Evolutionary conservation across 208 protist genomes (phyloP), one percentile per base, ranked within the genome.

Genomic region (Acanthamoeba rhysodes): DNA sequence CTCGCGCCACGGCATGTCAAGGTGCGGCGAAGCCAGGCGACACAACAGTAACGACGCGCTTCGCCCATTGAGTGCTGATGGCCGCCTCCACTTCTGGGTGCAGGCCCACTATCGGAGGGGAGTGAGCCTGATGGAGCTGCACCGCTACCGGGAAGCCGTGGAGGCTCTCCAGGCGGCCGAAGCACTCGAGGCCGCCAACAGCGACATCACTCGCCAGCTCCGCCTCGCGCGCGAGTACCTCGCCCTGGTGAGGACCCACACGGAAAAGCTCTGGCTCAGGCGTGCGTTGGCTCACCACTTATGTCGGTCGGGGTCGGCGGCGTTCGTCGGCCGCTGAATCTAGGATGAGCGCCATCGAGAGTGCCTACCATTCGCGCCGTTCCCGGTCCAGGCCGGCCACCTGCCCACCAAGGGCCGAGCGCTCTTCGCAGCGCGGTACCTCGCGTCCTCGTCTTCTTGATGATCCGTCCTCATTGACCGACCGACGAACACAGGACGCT

Each of bases 31-130:
- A 82, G 22, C 62, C n/a, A 41, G 37, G 4, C 37, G 4, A 41
- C 37, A 22, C 14, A 76, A 57, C 53, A 18, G 53, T 20, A 1
- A 20, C 53, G 10, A 18, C 57, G 57, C 20, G n/a, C n/a, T n/a
- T 41, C 1, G 37, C 2, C 37, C 37, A 4, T 41, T 1, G 37
- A 41, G 37, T 82, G 27, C 20, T 82, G 10, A n/a, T 48, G n/a
- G 53, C 45, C 45, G 45, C 45, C 45, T 12, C 45, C 45, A 41
- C 37, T 41, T 41, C 0, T 5, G 20, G n/a, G 41, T 2, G 9
- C 80, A 88, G 80, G 80, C 80, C 6, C 80, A 88, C 80, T 88
- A 88, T n/a, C 45, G 80, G 4, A 66, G 50, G 14, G 80, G 80
- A 8, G 20, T 27, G 20, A 64, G 41, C 27, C 50, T 88, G 24